phyloP scores from a whole-genome alignment of 73 alveolate species.

The Tetrahymena malaccensis region DNA sequence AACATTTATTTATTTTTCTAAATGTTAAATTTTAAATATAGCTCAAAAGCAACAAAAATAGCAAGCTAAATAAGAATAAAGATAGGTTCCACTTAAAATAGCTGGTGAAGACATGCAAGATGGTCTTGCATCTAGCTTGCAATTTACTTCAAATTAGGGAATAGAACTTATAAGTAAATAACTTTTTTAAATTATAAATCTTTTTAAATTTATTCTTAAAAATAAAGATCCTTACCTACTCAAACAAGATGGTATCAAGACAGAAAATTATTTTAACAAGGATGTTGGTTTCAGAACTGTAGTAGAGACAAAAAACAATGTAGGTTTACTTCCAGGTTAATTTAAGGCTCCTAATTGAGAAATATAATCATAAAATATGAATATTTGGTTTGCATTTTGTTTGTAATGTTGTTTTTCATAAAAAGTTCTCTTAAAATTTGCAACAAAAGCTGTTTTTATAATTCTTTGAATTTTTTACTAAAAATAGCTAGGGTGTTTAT shows the following conservation, averaged over 20 bases:
- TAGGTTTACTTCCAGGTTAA: neutral
- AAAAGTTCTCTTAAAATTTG: neutral
- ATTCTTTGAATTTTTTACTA: no score
- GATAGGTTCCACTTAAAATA: neutral
- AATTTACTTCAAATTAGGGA: conserved; percentile 32
- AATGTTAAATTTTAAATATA: neutral
- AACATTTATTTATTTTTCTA: neutral
- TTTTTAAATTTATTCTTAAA: neutral
- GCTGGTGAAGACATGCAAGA: conserved; percentile 10
- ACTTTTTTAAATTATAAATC: neutral
- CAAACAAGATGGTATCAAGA: conserved; percentile 11
- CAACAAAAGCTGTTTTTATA: neutral
- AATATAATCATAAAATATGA: neutral
- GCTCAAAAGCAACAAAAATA: conserved; percentile 1
- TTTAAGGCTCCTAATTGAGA: neutral
- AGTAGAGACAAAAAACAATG: neutral
- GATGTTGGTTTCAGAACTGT: conserved; percentile 37
- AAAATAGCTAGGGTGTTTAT: neutral
- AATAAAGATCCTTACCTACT: neutral
- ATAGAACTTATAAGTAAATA: neutral
- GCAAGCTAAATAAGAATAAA: neutral
- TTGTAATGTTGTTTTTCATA: neutral
- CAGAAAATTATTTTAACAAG: conserved; percentile 23
- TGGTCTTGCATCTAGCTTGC: conserved; percentile 26
- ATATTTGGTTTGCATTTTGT: neutral